Evolutionary conservation across 192 early-diverging fungal genomes (phyloP).

Genomic region (Backusella morwellensis): DNA sequence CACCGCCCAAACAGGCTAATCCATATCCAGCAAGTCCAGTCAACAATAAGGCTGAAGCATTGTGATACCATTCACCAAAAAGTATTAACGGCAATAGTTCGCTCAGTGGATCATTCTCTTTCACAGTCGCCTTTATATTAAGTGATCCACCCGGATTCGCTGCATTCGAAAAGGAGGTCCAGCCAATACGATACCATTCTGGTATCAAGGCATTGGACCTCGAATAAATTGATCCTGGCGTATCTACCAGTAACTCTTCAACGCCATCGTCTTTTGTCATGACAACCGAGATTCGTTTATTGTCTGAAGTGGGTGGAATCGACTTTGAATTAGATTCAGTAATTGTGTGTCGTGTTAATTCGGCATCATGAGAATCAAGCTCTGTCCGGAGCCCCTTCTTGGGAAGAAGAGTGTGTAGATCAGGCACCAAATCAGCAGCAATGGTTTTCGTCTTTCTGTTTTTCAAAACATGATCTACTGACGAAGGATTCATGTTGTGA

Average conservation of each 20-base stretch:
- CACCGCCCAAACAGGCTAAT: constrained; percentile 21
- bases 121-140: constrained; percentile 11
- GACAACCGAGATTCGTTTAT: not conserved
- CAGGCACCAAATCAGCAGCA: constrained; percentile 28
- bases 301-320: not conserved
- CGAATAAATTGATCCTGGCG: not conserved
- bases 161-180: constrained; percentile 14
- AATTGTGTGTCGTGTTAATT: constrained; percentile 3
- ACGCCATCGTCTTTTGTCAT: not conserved
- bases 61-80: constrained; percentile 38
- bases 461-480: not conserved
- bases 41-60: constrained; percentile 24
- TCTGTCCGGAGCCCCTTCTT: constrained; percentile 25
- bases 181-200: constrained; percentile 27
- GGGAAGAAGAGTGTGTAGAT: constrained; percentile 1
- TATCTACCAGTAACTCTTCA: not conserved
- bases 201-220: not conserved
- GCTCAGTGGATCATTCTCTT: constrained; percentile 5
- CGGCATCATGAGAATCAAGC: constrained; percentile 20
- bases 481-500: not conserved
- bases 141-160: constrained; percentile 14
- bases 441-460: not conserved
- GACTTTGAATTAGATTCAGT: constrained; percentile 22
- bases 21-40: constrained; percentile 19
- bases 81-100: constrained; percentile 19